These are phyloP conservation scores for Musa schizocarpa DNA, from an alignment of 176 grass and related monocot species.

Conservation along the genomic window DNA sequence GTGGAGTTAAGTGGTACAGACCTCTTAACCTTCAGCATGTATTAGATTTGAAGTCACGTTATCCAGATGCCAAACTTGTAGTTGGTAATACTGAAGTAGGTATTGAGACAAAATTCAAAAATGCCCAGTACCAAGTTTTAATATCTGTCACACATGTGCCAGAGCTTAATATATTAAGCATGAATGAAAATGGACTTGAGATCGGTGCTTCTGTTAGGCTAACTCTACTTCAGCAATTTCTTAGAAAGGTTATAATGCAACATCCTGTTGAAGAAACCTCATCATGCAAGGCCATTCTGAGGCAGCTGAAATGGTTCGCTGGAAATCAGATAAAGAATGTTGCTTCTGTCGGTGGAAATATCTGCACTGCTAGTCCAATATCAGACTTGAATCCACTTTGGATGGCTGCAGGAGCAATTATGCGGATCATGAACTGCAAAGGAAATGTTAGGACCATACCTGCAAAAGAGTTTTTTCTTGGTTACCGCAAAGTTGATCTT, in stretches of 20 bases:
- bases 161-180: constrained; percentile 57
- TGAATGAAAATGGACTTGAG: constrained; percentile 69
- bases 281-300: constrained; percentile 67
- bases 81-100: constrained; percentile 90
- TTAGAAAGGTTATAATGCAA: constrained; percentile 50
- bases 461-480: constrained; percentile 85
- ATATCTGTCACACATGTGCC: constrained; percentile 78
- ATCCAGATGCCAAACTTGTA: constrained; percentile 73
- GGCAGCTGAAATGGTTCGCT: constrained; percentile 94
- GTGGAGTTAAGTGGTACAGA: constrained; percentile 73
- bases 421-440: constrained; percentile 57
- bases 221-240: constrained; percentile 54
- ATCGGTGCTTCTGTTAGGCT: constrained; percentile 89
- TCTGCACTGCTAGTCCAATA: constrained; percentile 99
- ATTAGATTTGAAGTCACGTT: constrained; percentile 57
- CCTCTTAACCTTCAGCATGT: constrained; percentile 71
- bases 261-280: constrained; percentile 42
- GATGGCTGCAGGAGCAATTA: constrained; percentile 71
- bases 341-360: constrained; percentile 94
- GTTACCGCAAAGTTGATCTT: constrained; percentile 85
- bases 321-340: constrained; percentile 94
- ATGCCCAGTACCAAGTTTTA: constrained; percentile 55
- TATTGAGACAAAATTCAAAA: constrained; percentile 91
- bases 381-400: constrained; percentile 97
- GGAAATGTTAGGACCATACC: constrained; percentile 49